These are phyloP conservation scores for Borealophlyctis nickersoniae DNA, from an alignment of 192 early-diverging fungal species.

Conservation along the genomic window DNA sequence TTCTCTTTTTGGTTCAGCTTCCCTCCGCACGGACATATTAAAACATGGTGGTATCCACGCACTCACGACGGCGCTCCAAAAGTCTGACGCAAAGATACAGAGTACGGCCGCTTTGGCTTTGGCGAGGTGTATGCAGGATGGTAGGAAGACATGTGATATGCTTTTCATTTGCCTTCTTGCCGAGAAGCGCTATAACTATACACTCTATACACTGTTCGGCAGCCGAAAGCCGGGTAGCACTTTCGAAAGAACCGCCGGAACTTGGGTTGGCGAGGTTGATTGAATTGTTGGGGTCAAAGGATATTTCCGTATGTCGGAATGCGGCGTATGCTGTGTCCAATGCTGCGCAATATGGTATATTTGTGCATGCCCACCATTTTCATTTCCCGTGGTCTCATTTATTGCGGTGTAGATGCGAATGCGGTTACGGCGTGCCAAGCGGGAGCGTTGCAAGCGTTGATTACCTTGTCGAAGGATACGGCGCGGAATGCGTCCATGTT, in stretches of 20 bases:
- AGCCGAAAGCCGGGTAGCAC: conserved; percentile 35
- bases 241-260: conserved; percentile 32
- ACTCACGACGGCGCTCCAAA: conserved; percentile 27
- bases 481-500: conserved; percentile 43
- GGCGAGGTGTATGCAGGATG: conserved; percentile 32
- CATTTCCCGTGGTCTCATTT: background rate
- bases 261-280: conserved; percentile 35
- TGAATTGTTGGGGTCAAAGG: conserved; percentile 38
- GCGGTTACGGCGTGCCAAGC: conserved; percentile 42
- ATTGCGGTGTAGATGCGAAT: conserved; percentile 31
- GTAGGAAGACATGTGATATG: conserved; percentile 14
- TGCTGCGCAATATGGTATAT: conserved; percentile 41
- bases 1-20: conserved; percentile 7
- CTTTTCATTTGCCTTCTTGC: conserved; percentile 2
- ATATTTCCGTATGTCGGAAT: conserved; percentile 48
- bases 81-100: conserved; percentile 23
- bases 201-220: background rate
- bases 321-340: conserved; percentile 50
- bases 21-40: conserved; percentile 29
- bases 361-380: background rate
- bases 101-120: conserved; percentile 23
- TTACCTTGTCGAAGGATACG: conserved; percentile 39
- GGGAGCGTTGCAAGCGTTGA: conserved; percentile 48
- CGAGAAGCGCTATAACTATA: background rate
- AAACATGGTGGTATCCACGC: conserved; percentile 27